A percentile compares a stretch with the other conserved stretches of the same genome.
Conservation (phyloP, 768 basidiomycete genomes). For the Dentipellis fragilis region DNA sequence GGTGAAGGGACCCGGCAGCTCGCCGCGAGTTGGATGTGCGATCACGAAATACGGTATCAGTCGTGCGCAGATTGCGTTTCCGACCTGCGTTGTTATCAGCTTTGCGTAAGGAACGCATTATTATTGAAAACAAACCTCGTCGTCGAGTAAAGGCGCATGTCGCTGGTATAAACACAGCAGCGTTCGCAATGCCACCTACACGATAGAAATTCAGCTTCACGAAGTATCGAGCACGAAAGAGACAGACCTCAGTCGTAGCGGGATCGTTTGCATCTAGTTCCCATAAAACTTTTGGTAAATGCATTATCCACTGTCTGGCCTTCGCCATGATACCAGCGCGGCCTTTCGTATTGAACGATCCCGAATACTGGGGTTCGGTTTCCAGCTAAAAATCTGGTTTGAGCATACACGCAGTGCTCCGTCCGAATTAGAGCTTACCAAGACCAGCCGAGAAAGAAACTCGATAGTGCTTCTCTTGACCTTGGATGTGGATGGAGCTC, state of each 20-base stretch:
- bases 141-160: constrained; percentile 31
- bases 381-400: constrained; percentile 37
- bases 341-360: constrained; percentile 30
- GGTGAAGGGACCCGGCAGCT: constrained; percentile 65
- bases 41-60: constrained; percentile 76
- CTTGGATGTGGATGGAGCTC: constrained; percentile 46
- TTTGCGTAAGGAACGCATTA: constrained; percentile 8
- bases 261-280: constrained; percentile 58
- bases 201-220: no score
- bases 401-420: no score
- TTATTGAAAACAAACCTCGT: constrained; percentile 29
- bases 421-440: constrained; percentile 41
- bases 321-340: constrained; percentile 12
- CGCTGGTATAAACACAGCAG: constrained; percentile 55
- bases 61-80: constrained; percentile 39
- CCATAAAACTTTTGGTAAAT: constrained; percentile 80
- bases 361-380: constrained; percentile 41
- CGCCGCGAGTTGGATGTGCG: constrained; percentile 64
- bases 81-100: constrained; percentile 23
- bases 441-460: constrained; percentile 60
- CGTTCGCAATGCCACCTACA: constrained; percentile 14
- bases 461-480: constrained; percentile 62
- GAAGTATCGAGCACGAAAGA: background rate
- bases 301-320: constrained; percentile 57
- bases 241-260: constrained; percentile 46